Base-by-base conservation (phyloP, 2,329 filamentous ascomycete genomes). In the Madurella mycetomatis region DNA sequence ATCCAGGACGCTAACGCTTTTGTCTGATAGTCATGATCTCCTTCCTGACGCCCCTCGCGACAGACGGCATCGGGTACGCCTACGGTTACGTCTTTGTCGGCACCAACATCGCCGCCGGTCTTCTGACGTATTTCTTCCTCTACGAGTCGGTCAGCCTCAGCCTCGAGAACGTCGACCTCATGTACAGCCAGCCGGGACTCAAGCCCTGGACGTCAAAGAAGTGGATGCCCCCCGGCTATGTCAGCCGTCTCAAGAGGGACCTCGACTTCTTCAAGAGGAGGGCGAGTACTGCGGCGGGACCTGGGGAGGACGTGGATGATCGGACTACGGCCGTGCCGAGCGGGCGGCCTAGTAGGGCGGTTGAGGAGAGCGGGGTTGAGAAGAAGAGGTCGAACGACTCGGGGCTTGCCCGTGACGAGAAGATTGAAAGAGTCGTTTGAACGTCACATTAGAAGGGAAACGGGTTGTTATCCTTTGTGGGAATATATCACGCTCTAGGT, bases 31-130 rank as follows among this genome's bases (percentile, higher is more conserved):
- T 65, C 48, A 47, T 62, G 59, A 75, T 77, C 62, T 78, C 80
- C 0, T 87, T 87, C 72, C 85, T 86, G 70, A 86, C 84, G 0
- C 83, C 84, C 1, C 86, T 85, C 68, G 87, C 87, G 62, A 82
- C 80, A 0, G 69, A 72, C 1, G 76, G 77, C 12, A 86, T 87
- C 56, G 73, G 80, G 57, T 86, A 81, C 69, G 72, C 73, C 1
- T 85, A 84, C 64, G 84, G 84, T 15, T 86, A 85, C 60, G 78
- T 87, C 30, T 87, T 87, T 63, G 83, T 82, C 0, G 80, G 76
- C 1, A 85, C 81, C 68, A 81, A 82, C 63, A 73, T 86, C 55
- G 72, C 76, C 3, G 83, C 77, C 8, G 75, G 78, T 2, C 63
- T 80, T 0, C 67, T 86, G 30, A 82, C 86, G 25, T 87, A 81